phyloP scores from a whole-genome alignment of 2,329 filamentous ascomycete species.

The Ophiosphaerella herpotricha region DNA sequence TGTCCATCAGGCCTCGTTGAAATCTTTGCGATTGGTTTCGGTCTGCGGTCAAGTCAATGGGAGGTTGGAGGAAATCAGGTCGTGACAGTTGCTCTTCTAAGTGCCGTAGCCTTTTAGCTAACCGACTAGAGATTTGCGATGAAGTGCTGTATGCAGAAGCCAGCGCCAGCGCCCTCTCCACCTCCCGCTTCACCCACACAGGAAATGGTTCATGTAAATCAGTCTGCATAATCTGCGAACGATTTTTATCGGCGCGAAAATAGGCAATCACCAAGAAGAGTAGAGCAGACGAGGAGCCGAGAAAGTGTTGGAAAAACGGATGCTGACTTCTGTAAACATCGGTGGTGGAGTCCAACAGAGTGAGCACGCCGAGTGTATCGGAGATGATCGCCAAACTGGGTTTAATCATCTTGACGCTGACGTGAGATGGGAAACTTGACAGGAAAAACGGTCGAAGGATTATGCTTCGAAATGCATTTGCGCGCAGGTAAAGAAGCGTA shows the following conservation, averaged over 20 bases:
- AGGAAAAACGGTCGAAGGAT: neutral
- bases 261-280: neutral
- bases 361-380: neutral
- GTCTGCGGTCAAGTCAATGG: neutral
- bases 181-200: neutral
- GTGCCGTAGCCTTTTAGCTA: neutral
- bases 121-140: neutral
- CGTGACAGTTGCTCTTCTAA: neutral
- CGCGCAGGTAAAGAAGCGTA: neutral
- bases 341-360: neutral
- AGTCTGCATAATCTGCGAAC: neutral
- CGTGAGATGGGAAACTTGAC: neutral
- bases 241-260: neutral
- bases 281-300: neutral
- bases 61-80: neutral
- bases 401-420: neutral
- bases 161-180: neutral
- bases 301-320: constrained; percentile 1
- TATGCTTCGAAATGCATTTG: neutral
- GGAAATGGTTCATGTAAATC: neutral
- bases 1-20: neutral
- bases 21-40: neutral
- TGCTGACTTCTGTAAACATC: neutral
- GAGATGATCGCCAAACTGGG: neutral
- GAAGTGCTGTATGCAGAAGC: neutral